A percentile compares a stretch with the other conserved stretches of the same genome.
phyloP scores from a whole-genome alignment of 371 early-diverging fungal species.

The Mucor irregularis region DNA sequence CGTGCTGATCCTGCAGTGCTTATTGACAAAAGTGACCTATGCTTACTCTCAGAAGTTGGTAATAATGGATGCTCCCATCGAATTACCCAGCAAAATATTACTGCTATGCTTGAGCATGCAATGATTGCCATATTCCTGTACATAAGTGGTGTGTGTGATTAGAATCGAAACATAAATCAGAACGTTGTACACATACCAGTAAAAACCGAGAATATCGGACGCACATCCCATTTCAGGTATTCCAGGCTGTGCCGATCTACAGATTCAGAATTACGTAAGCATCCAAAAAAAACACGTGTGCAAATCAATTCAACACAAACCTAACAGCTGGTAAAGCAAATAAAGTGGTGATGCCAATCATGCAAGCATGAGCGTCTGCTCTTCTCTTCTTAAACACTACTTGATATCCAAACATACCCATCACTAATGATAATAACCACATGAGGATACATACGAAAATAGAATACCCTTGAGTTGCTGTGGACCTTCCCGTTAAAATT shows the following conservation, averaged over 20 bases:
- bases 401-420: conserved; percentile 38
- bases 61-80: conserved; percentile 28
- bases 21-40: too few species aligned
- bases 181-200: conserved; percentile 26
- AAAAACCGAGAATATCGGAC: conserved; percentile 39
- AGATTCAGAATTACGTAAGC: too few species aligned
- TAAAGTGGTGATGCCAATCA: conserved; percentile 40
- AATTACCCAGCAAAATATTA: conserved; percentile 34
- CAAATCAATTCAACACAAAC: too few species aligned
- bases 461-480: conserved; percentile 38
- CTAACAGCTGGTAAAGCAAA: conserved; percentile 43
- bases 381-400: conserved; percentile 26
- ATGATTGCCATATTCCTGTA: conserved; percentile 44
- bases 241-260: conserved; percentile 43
- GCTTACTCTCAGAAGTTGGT: too few species aligned
- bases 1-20: too few species aligned
- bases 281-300: too few species aligned
- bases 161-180: background rate
- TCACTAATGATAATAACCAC: conserved; percentile 40
- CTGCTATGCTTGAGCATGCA: conserved; percentile 29
- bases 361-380: conserved; percentile 37
- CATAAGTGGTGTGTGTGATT: background rate
- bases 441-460: conserved; percentile 39
- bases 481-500: conserved; percentile 36
- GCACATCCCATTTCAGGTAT: conserved; percentile 43